A percentile compares a stretch with the other conserved stretches of the same genome.
Evolutionary conservation across 2,329 filamentous ascomycete species (phyloP).

Genomic region (Piedraia hortae): DNA sequence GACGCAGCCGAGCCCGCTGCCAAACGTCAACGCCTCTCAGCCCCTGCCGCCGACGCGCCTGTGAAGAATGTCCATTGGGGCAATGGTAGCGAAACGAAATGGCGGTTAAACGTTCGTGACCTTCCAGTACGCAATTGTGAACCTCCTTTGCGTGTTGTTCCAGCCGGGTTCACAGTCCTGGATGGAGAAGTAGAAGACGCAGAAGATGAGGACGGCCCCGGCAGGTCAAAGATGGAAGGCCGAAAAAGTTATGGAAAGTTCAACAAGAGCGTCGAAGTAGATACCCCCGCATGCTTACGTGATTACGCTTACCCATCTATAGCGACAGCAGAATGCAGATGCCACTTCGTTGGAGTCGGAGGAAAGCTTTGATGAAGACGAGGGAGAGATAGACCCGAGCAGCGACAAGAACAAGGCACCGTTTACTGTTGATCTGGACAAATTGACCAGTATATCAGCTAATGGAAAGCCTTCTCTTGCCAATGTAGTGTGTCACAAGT

Average conservation of each 20-base stretch:
- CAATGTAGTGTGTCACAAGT: conserved; percentile 28
- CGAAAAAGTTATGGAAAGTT: conserved; percentile 25
- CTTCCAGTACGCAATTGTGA: conserved; percentile 12
- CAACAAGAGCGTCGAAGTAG: conserved; percentile 14
- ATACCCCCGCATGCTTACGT: neutral
- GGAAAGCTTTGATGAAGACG: conserved; percentile 11
- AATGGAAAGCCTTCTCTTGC: conserved; percentile 12
- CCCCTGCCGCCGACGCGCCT: no score
- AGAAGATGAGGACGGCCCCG: conserved; percentile 12
- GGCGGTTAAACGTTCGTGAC: conserved; percentile 36
- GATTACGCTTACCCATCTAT: conserved; percentile 4
- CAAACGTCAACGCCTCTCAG: conserved; percentile 35
- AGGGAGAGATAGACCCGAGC: conserved; percentile 17
- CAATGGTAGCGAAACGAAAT: conserved; percentile 43
- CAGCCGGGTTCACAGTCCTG: conserved; percentile 28
- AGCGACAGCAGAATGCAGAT: conserved; percentile 1
- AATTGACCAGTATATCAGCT: conserved; percentile 24
- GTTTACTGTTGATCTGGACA: conserved; percentile 10
- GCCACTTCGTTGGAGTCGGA: conserved; percentile 1
- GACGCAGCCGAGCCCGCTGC: conserved; percentile 23
- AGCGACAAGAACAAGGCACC: no score
- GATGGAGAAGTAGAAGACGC: conserved; percentile 11
- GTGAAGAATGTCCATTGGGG: no score
- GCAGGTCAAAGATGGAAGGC: conserved; percentile 12
- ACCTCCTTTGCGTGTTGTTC: conserved; percentile 27